Evolutionary conservation across 768 basidiomycete genomes (phyloP).

Genomic region (Lactarius sp.): DNA sequence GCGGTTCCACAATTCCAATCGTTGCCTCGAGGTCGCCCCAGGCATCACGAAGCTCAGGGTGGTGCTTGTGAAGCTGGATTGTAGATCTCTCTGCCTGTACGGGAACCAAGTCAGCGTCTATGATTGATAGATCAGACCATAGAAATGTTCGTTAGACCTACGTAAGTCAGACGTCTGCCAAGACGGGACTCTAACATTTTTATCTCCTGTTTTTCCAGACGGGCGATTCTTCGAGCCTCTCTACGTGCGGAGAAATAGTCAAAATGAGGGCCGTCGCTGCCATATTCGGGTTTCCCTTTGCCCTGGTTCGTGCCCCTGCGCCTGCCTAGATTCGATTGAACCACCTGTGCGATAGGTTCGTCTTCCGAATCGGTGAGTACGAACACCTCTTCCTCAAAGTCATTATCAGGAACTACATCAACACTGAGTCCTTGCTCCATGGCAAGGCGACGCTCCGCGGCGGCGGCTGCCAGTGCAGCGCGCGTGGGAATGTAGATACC

Average conservation of each 20-base stretch:
- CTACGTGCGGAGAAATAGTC: neutral
- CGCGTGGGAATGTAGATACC: slow-evolving; percentile 36
- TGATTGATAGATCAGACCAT: neutral
- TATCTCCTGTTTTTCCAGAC: slow-evolving; percentile 27
- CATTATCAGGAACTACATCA: slow-evolving; percentile 25
- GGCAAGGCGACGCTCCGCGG: slow-evolving; percentile 50
- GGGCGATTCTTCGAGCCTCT: slow-evolving; percentile 13
- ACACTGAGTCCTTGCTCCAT: slow-evolving; percentile 24
- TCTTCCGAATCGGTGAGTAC: neutral
- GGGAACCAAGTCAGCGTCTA: slow-evolving; percentile 18
- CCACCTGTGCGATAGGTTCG: slow-evolving; percentile 18
- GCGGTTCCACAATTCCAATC: slow-evolving; percentile 56
- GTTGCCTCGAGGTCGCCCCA: slow-evolving; percentile 82
- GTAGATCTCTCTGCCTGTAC: slow-evolving; percentile 66
- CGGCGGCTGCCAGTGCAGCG: slow-evolving; percentile 45
- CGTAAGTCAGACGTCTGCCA: slow-evolving; percentile 70
- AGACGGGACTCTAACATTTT: slow-evolving; percentile 45
- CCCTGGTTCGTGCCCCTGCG: slow-evolving; percentile 32
- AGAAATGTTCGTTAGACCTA: slow-evolving; percentile 33
- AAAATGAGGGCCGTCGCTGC: slow-evolving; percentile 19
- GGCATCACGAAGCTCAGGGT: slow-evolving; percentile 74
- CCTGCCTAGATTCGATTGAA: slow-evolving; percentile 37
- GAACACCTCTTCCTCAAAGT: neutral
- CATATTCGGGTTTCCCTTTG: slow-evolving; percentile 17
- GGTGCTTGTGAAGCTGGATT: slow-evolving; percentile 58